A percentile compares a stretch with the other conserved stretches of the same genome.
Conservation (phyloP, 202 grass and related monocot species). For the Panicum hallii region DNA sequence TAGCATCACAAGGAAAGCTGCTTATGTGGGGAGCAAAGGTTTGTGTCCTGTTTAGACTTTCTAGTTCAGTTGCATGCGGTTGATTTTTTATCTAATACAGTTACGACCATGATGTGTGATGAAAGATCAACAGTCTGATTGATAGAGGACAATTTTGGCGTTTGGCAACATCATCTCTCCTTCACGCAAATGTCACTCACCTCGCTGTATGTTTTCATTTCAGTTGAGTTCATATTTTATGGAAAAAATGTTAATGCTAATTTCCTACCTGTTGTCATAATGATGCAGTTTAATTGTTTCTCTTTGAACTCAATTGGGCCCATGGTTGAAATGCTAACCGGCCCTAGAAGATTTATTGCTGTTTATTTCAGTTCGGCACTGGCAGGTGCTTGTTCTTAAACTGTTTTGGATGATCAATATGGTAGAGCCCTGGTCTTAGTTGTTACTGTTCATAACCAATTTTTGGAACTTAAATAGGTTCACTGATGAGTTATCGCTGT, state of each 20-base stretch:
- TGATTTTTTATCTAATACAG: slow-evolving; percentile 2
- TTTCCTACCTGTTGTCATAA: slow-evolving; percentile 1
- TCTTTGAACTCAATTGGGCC: slow-evolving; percentile 95
- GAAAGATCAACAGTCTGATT: slow-evolving; percentile 91
- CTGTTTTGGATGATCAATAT: slow-evolving; percentile 8
- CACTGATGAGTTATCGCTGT: slow-evolving; percentile 79
- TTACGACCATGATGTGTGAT: slow-evolving; percentile 32
- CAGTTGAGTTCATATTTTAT: not conserved
- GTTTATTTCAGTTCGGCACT: slow-evolving; percentile 85
- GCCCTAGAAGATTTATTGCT: slow-evolving; percentile 73
- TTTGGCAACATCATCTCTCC: slow-evolving; percentile 84
- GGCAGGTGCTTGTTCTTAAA: slow-evolving; percentile 60
- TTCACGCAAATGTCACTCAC: slow-evolving; percentile 86
- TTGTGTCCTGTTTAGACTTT: slow-evolving; percentile 42
- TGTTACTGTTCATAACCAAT: slow-evolving; percentile 36
- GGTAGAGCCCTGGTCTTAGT: slow-evolving; percentile 4
- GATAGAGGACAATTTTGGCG: slow-evolving; percentile 88
- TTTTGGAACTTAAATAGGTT: slow-evolving; percentile 68
- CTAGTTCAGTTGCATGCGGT: slow-evolving; percentile 22
- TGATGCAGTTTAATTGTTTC: slow-evolving; percentile 86
- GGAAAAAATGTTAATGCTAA: not conserved
- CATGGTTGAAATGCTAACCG: slow-evolving; percentile 71
- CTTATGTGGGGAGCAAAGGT: slow-evolving; percentile 96
- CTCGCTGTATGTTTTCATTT: slow-evolving; percentile 68
- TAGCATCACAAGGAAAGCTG: slow-evolving; percentile 79